Percentiles rank a stretch among this genome's conserved stretches.
These are phyloP conservation scores for Acanthamoeba royreba DNA, from an alignment of 208 protist genomes.

Conservation along the genomic window DNA sequence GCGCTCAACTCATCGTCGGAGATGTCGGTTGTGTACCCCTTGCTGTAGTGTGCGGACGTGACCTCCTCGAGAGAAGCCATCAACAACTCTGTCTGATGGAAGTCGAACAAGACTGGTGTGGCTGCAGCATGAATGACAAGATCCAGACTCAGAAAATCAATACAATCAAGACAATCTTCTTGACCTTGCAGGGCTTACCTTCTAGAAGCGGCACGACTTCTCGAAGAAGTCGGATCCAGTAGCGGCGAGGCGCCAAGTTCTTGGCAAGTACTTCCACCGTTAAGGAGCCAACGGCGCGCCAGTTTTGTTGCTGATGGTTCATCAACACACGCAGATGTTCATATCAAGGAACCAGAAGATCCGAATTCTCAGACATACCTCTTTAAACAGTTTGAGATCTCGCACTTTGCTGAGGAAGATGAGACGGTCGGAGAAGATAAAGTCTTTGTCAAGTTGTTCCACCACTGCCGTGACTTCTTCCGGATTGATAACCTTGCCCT, in stretches of 20 bases:
- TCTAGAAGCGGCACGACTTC: conserved; percentile 43
- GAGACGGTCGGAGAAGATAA: conserved; percentile 38
- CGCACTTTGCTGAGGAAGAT: conserved; percentile 32
- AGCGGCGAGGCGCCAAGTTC: conserved; percentile 18
- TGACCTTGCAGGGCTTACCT: no score
- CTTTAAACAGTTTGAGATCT: neutral
- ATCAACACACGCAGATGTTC: neutral
- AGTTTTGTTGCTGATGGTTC: neutral
- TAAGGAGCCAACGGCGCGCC: neutral
- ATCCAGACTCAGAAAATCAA: neutral
- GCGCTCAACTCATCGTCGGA: neutral
- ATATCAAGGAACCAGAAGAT: neutral
- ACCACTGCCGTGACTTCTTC: conserved; percentile 43
- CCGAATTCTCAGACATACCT: neutral
- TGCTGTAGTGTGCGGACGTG: conserved; percentile 28
- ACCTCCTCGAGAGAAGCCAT: conserved; percentile 31
- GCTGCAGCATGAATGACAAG: no score
- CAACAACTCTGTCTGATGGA: neutral
- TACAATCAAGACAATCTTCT: no score
- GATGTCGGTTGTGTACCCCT: neutral
- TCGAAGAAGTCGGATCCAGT: conserved; percentile 38
- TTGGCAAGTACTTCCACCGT: conserved; percentile 17
- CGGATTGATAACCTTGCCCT: neutral
- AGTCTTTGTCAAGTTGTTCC: conserved; percentile 24
- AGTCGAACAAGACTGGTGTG: conserved; percentile 14